Evolutionary conservation across 2,329 filamentous ascomycete genomes (phyloP).

Genomic region (Aspergillus puulaauensis): DNA sequence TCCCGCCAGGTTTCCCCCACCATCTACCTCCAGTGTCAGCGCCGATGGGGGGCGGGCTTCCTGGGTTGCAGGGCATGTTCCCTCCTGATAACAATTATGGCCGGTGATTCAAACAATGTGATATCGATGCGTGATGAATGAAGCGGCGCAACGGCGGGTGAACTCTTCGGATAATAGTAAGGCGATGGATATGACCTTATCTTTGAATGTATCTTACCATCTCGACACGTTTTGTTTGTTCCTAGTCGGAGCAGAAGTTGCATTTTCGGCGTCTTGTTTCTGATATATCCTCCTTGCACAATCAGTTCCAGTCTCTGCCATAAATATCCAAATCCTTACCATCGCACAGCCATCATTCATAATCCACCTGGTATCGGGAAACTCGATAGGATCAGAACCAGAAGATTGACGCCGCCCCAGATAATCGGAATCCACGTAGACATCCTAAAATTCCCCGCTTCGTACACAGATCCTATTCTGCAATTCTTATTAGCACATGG

Average conservation of each 20-base stretch:
- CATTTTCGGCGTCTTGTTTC: constrained; percentile 5
- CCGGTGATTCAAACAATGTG: constrained; percentile 43
- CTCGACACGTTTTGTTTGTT: background rate
- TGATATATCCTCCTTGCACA: background rate
- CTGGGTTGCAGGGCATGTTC: constrained; percentile 36
- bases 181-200: background rate
- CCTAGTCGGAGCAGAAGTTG: background rate
- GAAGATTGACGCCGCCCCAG: constrained; percentile 81
- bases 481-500: constrained; percentile 15
- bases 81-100: constrained; percentile 35
- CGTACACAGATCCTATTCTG: constrained; percentile 77
- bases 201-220: constrained; percentile 13
- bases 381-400: constrained; percentile 80
- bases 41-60: constrained; percentile 26
- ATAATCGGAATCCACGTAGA: constrained; percentile 91
- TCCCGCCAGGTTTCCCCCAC: constrained; percentile 38
- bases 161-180: background rate
- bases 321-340: background rate
- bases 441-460: constrained; percentile 81
- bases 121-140: background rate
- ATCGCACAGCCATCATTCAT: constrained; percentile 42
- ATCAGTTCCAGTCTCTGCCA: background rate
- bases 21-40: constrained; percentile 39
- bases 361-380: constrained; percentile 91
- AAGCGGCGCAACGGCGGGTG: constrained; percentile 31